Conservation (phyloP, 2,329 filamentous ascomycete genomes). For the Xylariaceae sp. region DNA sequence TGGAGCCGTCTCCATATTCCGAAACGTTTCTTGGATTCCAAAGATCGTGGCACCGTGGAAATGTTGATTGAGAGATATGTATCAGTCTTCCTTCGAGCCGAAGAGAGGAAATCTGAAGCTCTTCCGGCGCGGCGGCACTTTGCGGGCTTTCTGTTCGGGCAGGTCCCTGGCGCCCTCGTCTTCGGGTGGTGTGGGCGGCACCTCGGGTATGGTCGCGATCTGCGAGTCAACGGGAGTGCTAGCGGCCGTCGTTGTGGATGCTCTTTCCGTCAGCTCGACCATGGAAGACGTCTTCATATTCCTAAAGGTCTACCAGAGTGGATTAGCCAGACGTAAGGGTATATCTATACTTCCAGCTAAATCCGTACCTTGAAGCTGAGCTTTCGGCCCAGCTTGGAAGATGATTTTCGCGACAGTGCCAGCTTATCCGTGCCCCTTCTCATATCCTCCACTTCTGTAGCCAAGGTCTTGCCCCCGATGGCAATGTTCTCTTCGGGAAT, state of each 20-base stretch:
- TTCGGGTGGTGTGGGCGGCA: conserved; percentile 25
- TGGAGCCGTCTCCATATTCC: too few relatives aligned
- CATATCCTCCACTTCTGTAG: conserved; percentile 56
- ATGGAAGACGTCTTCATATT: conserved; percentile 26
- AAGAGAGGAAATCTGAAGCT: conserved; percentile 27
- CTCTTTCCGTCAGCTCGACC: conserved; percentile 15
- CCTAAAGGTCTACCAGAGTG: conserved; percentile 23
- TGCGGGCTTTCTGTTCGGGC: conserved; percentile 17
- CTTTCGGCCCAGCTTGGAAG: conserved; percentile 20
- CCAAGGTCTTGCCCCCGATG: conserved; percentile 64
- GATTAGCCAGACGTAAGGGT: background rate
- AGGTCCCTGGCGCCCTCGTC: conserved; percentile 18
- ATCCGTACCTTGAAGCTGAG: conserved; percentile 24
- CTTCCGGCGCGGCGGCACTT: conserved; percentile 22
- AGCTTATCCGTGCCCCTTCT: conserved; percentile 9
- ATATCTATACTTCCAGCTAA: background rate
- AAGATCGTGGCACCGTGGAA: too few relatives aligned
- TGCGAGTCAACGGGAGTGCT: conserved; percentile 23
- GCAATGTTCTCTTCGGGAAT: conserved; percentile 69
- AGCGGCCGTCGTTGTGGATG: conserved; percentile 26
- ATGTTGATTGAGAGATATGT: too few relatives aligned
- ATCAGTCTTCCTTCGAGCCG: conserved; percentile 5
- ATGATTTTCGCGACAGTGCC: conserved; percentile 3
- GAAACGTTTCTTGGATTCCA: too few relatives aligned
- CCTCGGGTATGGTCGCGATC: conserved; percentile 24